Percentiles rank a stretch among this genome's conserved stretches.
Conservation (phyloP, 2,329 filamentous ascomycete genomes). For the Epichloe festucae region DNA sequence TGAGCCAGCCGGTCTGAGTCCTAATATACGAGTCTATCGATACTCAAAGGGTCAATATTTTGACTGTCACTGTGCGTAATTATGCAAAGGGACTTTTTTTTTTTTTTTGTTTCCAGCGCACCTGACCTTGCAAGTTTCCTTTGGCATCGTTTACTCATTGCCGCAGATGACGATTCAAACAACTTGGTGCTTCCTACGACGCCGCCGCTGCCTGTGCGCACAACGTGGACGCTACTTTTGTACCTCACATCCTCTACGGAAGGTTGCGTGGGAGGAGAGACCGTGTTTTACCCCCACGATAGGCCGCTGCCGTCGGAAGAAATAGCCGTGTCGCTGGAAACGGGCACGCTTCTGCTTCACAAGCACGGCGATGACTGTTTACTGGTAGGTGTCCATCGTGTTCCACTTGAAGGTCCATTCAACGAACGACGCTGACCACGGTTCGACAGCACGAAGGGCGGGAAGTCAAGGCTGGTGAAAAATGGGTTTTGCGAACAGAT, state of each 20-base stretch:
- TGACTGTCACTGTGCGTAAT: slow-evolving; percentile 70
- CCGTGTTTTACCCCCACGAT: slow-evolving; percentile 75
- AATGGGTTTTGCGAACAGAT: slow-evolving; percentile 84
- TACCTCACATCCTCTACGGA: slow-evolving; percentile 69
- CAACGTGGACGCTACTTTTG: slow-evolving; percentile 83
- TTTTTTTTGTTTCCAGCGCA: too few species aligned
- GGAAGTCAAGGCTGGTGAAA: slow-evolving; percentile 68
- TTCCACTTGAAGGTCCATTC: not conserved
- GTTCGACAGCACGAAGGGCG: slow-evolving; percentile 58
- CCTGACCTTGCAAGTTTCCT: not conserved
- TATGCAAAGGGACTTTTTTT: too few species aligned
- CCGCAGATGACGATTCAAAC: slow-evolving; percentile 75
- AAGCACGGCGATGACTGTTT: slow-evolving; percentile 83
- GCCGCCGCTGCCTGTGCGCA: slow-evolving; percentile 28
- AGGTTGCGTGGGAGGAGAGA: slow-evolving; percentile 75
- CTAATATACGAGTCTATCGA: slow-evolving; percentile 80
- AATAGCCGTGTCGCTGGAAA: slow-evolving; percentile 60
- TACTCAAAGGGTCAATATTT: slow-evolving; percentile 84
- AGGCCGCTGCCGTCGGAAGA: slow-evolving; percentile 44
- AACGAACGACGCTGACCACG: not conserved
- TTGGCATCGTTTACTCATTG: not conserved
- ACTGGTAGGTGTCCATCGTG: slow-evolving; percentile 35
- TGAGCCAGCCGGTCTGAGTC: slow-evolving; percentile 68
- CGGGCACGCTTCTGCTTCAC: slow-evolving; percentile 77
- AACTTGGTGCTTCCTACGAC: slow-evolving; percentile 41